phyloP scores from a whole-genome alignment of 306 rosid species.

The Dryas octopetala region DNA sequence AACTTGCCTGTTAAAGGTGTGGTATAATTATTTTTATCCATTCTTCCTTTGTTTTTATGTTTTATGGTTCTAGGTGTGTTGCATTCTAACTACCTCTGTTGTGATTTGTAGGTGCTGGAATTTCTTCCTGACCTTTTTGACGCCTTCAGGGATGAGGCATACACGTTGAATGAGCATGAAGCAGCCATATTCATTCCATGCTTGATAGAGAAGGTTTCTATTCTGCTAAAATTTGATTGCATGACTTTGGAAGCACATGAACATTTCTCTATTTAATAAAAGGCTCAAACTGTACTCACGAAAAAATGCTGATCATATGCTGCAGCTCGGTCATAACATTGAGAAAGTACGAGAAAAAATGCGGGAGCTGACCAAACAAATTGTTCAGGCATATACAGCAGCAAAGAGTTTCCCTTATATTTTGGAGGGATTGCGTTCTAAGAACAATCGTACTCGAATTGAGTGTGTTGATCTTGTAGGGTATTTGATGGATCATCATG shows the following conservation, averaged over 20 bases:
- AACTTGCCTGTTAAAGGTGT: constrained; percentile 90
- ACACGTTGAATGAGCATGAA: constrained; percentile 84
- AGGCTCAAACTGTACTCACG: background rate
- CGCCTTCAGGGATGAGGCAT: constrained; percentile 74
- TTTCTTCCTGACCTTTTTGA: constrained; percentile 90
- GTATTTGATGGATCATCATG: constrained; percentile 80
- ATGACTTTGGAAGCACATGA: background rate
- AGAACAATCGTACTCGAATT: constrained; percentile 92
- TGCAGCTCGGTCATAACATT: constrained; percentile 94
- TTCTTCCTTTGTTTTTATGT: background rate
- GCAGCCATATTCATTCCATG: constrained; percentile 93
- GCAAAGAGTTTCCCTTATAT: constrained; percentile 88
- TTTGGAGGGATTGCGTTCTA: constrained; percentile 95
- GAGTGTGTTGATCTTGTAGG: constrained; percentile 96
- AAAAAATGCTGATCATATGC: constrained; percentile 22
- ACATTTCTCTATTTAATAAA: background rate
- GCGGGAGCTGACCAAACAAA: constrained; percentile 90
- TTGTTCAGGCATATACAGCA: constrained; percentile 69
- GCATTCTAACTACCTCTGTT: constrained; percentile 7
- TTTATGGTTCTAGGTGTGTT: background rate
- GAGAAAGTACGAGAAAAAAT: constrained; percentile 92
- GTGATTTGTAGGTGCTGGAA: constrained; percentile 74
- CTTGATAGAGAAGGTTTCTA: constrained; percentile 80
- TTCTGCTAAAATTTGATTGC: background rate
- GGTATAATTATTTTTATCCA: constrained; percentile 5